Conservation (phyloP, 2,329 filamentous ascomycete genomes). For the Pseudodiploospora longispora region DNA sequence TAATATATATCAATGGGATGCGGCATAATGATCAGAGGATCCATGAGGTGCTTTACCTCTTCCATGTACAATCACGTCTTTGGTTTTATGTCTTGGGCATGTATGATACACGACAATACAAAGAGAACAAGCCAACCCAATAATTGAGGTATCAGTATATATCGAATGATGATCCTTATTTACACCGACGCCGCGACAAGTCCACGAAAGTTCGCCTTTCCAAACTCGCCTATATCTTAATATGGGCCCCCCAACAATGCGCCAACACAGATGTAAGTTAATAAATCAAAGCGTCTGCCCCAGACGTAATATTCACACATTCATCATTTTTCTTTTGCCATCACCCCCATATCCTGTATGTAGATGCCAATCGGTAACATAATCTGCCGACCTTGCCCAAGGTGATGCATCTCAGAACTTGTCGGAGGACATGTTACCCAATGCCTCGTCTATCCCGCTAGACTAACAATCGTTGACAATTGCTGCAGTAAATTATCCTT, state of each 20-base stretch:
- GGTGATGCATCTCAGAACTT: no score
- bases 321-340: slow-evolving; percentile 6
- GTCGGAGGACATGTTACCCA: no score
- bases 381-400: no score
- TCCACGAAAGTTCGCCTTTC: slow-evolving; percentile 9
- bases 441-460: slow-evolving; percentile 11
- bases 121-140: slow-evolving; percentile 7
- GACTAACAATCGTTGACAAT: slow-evolving; percentile 47
- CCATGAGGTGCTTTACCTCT: no score
- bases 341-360: no score
- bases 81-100: no score
- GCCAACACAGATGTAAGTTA: slow-evolving; percentile 12
- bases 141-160: slow-evolving; percentile 18
- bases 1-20: no score
- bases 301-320: slow-evolving; percentile 9
- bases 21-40: no score
- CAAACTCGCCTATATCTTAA: slow-evolving; percentile 10
- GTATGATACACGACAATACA: slow-evolving; percentile 1
- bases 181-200: slow-evolving; percentile 13
- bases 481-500: slow-evolving; percentile 61
- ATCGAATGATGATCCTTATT: slow-evolving; percentile 14
- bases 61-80: no score
- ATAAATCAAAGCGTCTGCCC: slow-evolving; percentile 9
- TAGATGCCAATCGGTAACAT: no score
- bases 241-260: slow-evolving; percentile 11